Evolutionary conservation across 768 basidiomycete species (phyloP), one percentile per base, ranked within the genome.

Genomic region (Gautieria morchelliformis): DNA sequence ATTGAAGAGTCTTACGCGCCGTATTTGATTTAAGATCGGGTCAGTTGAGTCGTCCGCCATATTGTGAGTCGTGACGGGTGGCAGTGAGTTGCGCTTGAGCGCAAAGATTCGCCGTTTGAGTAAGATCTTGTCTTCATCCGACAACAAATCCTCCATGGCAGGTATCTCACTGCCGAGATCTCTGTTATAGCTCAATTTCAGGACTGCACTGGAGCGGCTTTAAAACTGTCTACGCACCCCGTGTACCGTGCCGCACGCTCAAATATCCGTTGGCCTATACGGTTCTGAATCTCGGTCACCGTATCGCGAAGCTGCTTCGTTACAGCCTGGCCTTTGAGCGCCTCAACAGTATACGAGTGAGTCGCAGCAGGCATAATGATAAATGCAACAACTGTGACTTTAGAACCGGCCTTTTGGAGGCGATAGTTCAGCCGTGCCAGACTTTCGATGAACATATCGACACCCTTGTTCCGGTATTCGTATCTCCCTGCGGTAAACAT

Each of bases 401-500:
- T 81, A 15, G 89, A 87, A 19, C 81, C 83, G 17, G 74, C 65
- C 60, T 80, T 73, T 67, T 84, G 78, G 37, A 88, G 74, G 33
- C 78, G 78, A 66, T 76, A 74, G 68, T 88, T 88, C 52, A 88
- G 75, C 58, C 95, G 90, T 30, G 95, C 96, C 57, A 99, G 82
- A 17, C 87, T 80, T 72, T 99, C 96, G 63, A 99, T 95, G 69
- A 97, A 99, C 95, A 99, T 96, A 68, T 99, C 96, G 32, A 98
- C 93, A 56, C 96, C 96, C 75, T 99, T 99, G 77, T 99, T 99
- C 42, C 96, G 81, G 71, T 96, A 99, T 70, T 99, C 96, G 71
- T 99, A 99, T 45, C 96, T 83, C 42, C 96, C 96, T n/a, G 96
- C 96, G 15, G 93, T 98, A 73, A 99, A 99, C 81, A 97, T 84